These are phyloP conservation scores for Gyrodon lividus DNA, from an alignment of 768 basidiomycete genomes.

Conservation along the genomic window DNA sequence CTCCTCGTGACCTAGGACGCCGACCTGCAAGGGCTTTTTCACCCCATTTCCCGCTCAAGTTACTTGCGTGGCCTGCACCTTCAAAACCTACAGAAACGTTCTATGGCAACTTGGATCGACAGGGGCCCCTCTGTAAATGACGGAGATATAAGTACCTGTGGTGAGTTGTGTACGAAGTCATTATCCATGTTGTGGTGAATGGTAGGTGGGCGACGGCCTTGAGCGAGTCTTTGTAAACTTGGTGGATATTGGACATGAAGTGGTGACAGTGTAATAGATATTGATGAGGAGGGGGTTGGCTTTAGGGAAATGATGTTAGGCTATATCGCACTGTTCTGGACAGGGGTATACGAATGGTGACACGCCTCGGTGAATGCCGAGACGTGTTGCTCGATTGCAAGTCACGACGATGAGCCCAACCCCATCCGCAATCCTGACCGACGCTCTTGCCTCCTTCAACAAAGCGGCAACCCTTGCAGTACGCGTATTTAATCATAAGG, in stretches of 20 bases:
- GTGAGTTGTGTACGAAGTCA: constrained; percentile 32
- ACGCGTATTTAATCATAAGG: constrained; percentile 10
- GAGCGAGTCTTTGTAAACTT: constrained; percentile 7
- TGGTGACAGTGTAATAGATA: too few species aligned
- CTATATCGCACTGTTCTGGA: neutral
- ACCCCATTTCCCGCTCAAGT: constrained; percentile 24
- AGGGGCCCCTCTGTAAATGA: neutral
- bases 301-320: too few species aligned
- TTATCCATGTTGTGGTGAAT: constrained; percentile 35
- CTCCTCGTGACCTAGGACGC: constrained; percentile 19
- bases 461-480: constrained; percentile 43
- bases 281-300: too few species aligned
- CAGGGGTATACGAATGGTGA: neutral
- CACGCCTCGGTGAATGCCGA: constrained; percentile 23
- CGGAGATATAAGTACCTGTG: constrained; percentile 19
- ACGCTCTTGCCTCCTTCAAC: constrained; percentile 42
- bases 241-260: constrained; percentile 8
- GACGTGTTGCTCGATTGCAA: constrained; percentile 12
- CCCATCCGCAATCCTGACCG: constrained; percentile 38
- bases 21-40: constrained; percentile 10
- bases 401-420: constrained; percentile 29
- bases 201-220: constrained; percentile 20
- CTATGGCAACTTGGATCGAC: constrained; percentile 4
- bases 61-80: constrained; percentile 6
- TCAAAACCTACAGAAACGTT: constrained; percentile 12